Evolutionary conservation across 352 stramenopile genomes (phyloP), one percentile per base, ranked within the genome.

Genomic region (Globisporangium nagaii): DNA sequence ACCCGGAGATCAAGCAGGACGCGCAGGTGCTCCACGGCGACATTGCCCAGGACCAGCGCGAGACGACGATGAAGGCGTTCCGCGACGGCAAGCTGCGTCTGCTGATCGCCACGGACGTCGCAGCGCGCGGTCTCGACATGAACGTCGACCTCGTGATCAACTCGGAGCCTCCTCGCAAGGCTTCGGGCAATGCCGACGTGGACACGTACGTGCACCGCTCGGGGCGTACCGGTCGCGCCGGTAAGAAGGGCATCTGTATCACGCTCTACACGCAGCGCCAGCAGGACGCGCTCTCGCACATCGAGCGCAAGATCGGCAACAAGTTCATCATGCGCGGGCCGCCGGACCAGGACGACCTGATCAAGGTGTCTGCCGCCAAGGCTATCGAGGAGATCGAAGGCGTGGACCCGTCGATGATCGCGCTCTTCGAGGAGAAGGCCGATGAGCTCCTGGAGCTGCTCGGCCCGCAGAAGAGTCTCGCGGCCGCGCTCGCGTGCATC

Each of bases 171-270:
- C 79, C 70, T 53, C 81, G 71, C 53, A 92, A 86, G 77, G 70
- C 71, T 46, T 84, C 77, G 19, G 88, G 89, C 28, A 84, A 85
- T 53, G 82, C 85, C 1, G 95, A 99, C 66, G 87, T 95, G 4
- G 96, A 99, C 65, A 98, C 96, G 5, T 99, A 99, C 75, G 94
- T 99, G 36, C 97, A 99, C 70, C 86, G 97, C 42, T 98, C 91
- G n/a, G 97, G 97, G 30, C 88, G 97, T 53, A 98, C 97, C 2
- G 97, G 97, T 40, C 89, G 97, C 58, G 92, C 98, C 22, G 96
- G 97, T 27, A 88, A 91, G 56, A 97, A 97, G 62, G 97, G 97
- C 43, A 88, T 97, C 58, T 98, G 97, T 65, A 92, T 99, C 64
- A 99, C 96, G 24, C 82, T 99, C 37, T 98, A 96, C 69, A 97